Base-by-base conservation (phyloP, 2,329 filamentous ascomycete genomes). In the Fragosphaeria purpurea region DNA sequence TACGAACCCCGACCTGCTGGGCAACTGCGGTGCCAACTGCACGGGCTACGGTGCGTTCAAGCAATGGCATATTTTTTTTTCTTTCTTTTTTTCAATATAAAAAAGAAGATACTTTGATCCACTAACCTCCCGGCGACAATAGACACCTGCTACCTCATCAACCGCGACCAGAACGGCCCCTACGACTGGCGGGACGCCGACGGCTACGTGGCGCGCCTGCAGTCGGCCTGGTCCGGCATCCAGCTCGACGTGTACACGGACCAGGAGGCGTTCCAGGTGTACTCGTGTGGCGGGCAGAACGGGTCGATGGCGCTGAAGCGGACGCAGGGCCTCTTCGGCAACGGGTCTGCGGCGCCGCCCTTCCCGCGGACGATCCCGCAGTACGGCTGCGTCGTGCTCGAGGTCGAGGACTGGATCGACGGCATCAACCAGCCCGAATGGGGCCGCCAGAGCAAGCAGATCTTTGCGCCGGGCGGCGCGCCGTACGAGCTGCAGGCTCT, bases 381-480 rank as follows among this genome's bases (percentile, higher is more conserved):
- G 71, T 88, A 89, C 62, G 89, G 88, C 35, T 96, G 91, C 66
- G 62, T 95, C 32, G 91, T 95, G 46, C 77, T 96, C 66, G 91
- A 96, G 70, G 87, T 93, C 10, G 80, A 96, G 73, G 89, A 93
- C 65, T 96, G 82, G 79, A 95, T 96, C 62, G 90, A 95, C 63
- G 89, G 77, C 32, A 93, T 97, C 69, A 96, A 95, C 69, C 79
- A 94, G 59, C 90, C 90, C 0, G 79, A 88, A 66, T 96, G 91
- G 91, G 81, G 81, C 53, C 79, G 90, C 50, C 67, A 73, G 44
- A 62, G 61, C 49, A 81, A 75, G 67, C 80, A 84, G 61, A 69
- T 85, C 53, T 83, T 69, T 59, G 72, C 67, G 34, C 81, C 81
- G 1, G 79, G 74, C 7, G 78, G 71, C 50, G 75, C 75, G 54